Evolutionary conservation across 805 yeast genomes (phyloP), one percentile per base, ranked within the genome.

Genomic region (Zygoascus bituminiphila): DNA sequence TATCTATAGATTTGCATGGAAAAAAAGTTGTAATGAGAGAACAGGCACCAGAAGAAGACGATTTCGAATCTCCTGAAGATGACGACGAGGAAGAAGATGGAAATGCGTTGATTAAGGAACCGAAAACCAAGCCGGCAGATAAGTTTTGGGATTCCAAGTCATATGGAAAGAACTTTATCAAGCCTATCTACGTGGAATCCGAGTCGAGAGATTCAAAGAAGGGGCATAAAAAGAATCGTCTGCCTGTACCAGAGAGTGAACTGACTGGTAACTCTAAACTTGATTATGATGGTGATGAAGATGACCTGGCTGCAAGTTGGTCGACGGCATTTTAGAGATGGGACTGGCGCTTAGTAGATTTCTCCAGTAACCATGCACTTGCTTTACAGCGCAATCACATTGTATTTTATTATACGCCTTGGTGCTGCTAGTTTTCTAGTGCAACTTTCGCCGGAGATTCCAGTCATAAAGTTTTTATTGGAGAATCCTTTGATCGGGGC

Each of bases 1-100:
- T 93, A 43, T 87, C 84, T 55, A 81, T 93, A 74, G 79, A 82
- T 17, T 80, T 93, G 20, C 72, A 76, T 37, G 83, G 89, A 51
- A 95, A 96, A 7, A 86, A 86, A 59, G 95, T 86, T 4, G 53
- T 53, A 24, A 46, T 46, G 33, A 38, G 47, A 21, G 60, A 55
- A 25, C 22, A 44, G 10, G 51, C 53, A 15, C 51, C 51, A 5
- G 45, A 48, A 17, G 46, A 43, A 22, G 36, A 14, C 8, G 41
- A 23, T 22, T 47, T 44, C 20, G 52, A 22, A 22, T 41, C 46
- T 17, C 12, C 5, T 6, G 33, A 46, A 8, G 46, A 44, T 17
- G 56, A 46, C 33, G 59, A 54, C 17, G 55, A 49, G 6, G 62
- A 52, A 24, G 51, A 53, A 21, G 50, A 47, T 14, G 56, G 44